A percentile compares a stretch with the other conserved stretches of the same genome.
phyloP scores from a whole-genome alignment of 108 stramenopile genomes.

The Cylindrotheca fusiformis region DNA sequence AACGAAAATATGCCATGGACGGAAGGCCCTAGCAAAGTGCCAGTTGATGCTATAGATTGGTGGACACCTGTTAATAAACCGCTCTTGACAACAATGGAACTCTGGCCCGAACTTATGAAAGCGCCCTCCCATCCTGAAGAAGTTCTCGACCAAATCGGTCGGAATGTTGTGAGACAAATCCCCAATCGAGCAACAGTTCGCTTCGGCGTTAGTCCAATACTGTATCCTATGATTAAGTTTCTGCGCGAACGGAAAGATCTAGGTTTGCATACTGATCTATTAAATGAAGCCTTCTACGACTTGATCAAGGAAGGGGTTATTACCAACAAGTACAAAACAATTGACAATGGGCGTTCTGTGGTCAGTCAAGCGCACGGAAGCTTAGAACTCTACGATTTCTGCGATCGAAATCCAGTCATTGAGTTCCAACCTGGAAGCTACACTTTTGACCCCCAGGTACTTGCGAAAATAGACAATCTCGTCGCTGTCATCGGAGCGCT shows the following conservation, averaged over 20 bases:
- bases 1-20: conserved; percentile 42
- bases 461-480: conserved; percentile 37
- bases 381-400: conserved; percentile 32
- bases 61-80: conserved; percentile 25
- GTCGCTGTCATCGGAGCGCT: conserved; percentile 29
- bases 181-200: conserved; percentile 36
- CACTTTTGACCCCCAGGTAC: conserved; percentile 13
- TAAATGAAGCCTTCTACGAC: conserved; percentile 13
- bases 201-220: conserved; percentile 26
- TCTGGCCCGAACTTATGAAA: conserved; percentile 24
- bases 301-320: conserved; percentile 31
- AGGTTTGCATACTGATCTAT: conserved; percentile 35
- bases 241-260: conserved; percentile 24
- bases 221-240: conserved; percentile 15
- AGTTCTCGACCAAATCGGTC: conserved; percentile 23
- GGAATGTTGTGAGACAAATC: conserved; percentile 23
- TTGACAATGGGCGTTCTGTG: conserved; percentile 26
- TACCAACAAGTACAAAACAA: conserved; percentile 29
- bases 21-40: conserved; percentile 29
- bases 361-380: conserved; percentile 35
- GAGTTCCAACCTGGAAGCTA: conserved; percentile 31
- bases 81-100: conserved; percentile 23
- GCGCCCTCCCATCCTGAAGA: conserved; percentile 2
- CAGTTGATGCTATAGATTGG: conserved; percentile 19
- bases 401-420: conserved; percentile 35